Evolutionary conservation across 2,329 filamentous ascomycete species (phyloP).

Genomic region (Colletotrichum spaethianum): DNA sequence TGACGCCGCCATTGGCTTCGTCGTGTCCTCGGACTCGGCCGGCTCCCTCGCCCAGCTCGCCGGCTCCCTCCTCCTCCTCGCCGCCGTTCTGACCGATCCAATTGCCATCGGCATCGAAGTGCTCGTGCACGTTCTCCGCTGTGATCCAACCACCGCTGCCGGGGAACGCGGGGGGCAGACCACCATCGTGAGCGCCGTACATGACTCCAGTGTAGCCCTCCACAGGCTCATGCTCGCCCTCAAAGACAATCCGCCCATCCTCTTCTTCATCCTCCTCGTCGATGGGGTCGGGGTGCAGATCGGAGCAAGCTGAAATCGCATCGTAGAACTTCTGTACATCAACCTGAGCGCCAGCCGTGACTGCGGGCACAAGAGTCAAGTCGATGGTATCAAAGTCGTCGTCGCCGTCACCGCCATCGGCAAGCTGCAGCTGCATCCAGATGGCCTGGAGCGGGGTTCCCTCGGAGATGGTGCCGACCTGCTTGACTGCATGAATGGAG

Average conservation of each 20-base stretch:
- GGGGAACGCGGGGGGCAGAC: conserved; percentile 76
- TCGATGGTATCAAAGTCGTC: conserved; percentile 78
- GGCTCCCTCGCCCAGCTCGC: conserved; percentile 74
- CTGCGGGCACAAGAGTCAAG: conserved; percentile 73
- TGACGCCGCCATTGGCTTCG: conserved; percentile 64
- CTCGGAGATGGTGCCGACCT: conserved; percentile 59
- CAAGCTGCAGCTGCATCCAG: conserved; percentile 79
- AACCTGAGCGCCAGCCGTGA: conserved; percentile 44
- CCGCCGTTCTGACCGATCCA: conserved; percentile 69
- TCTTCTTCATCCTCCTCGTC: conserved; percentile 71
- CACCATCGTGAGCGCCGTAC: conserved; percentile 62
- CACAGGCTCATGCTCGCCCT: conserved; percentile 67
- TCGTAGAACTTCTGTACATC: conserved; percentile 69
- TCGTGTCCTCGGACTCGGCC: conserved; percentile 69
- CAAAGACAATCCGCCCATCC: conserved; percentile 70
- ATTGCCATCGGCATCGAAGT: conserved; percentile 85
- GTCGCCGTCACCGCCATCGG: conserved; percentile 65
- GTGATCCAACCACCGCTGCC: conserved; percentile 90
- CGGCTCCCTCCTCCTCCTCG: conserved; percentile 56
- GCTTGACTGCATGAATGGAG: conserved; percentile 81
- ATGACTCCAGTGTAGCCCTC: conserved; percentile 72
- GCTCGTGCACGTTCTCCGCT: conserved; percentile 89
- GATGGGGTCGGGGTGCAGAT: conserved; percentile 81
- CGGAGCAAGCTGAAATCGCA: conserved; percentile 81
- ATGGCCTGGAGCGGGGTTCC: conserved; percentile 62